Percentiles rank a stretch among this genome's conserved stretches.
Conservation (phyloP, 176 grass and related monocot genomes). For the Lolium multiflorum region DNA sequence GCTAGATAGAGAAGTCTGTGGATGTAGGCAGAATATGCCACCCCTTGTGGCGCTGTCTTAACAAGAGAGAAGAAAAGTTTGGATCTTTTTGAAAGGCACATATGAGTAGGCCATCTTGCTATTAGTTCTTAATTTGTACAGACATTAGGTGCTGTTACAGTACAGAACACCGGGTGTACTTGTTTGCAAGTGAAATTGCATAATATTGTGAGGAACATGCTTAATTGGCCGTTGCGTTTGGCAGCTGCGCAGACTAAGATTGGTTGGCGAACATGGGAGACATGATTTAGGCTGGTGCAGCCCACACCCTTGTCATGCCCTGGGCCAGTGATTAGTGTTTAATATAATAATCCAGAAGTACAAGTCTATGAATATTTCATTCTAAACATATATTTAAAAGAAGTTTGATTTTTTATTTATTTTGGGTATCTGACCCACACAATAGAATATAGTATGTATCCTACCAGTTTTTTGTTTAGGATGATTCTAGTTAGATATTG, state of each 20-base stretch:
- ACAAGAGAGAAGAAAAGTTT: neutral
- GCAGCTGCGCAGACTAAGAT: conserved; percentile 43
- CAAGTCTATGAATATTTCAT: conserved; percentile 27
- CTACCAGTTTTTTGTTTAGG: neutral
- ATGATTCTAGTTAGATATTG: conserved; percentile 35
- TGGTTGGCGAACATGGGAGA: conserved; percentile 52
- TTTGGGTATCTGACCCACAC: conserved; percentile 29
- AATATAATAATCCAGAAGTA: conserved; percentile 34
- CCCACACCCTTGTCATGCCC: conserved; percentile 34
- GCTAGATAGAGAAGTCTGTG: conserved; percentile 37
- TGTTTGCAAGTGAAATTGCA: conserved; percentile 15
- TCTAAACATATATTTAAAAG: neutral
- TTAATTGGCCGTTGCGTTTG: conserved; percentile 44
- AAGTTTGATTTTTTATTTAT: neutral
- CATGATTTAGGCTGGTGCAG: conserved; percentile 55
- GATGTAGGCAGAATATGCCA: conserved; percentile 48
- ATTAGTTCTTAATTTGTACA: conserved; percentile 35
- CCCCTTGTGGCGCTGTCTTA: conserved; percentile 31
- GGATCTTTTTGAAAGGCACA: conserved; percentile 41
- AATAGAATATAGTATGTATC: neutral
- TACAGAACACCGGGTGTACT: neutral
- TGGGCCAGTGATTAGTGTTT: neutral
- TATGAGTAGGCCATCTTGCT: conserved; percentile 32
- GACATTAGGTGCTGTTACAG: conserved; percentile 33
- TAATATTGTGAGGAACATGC: conserved; percentile 34